These are phyloP conservation scores for Trichocladium antarcticum DNA, from an alignment of 495 filamentous ascomycete species.

Conservation along the genomic window DNA sequence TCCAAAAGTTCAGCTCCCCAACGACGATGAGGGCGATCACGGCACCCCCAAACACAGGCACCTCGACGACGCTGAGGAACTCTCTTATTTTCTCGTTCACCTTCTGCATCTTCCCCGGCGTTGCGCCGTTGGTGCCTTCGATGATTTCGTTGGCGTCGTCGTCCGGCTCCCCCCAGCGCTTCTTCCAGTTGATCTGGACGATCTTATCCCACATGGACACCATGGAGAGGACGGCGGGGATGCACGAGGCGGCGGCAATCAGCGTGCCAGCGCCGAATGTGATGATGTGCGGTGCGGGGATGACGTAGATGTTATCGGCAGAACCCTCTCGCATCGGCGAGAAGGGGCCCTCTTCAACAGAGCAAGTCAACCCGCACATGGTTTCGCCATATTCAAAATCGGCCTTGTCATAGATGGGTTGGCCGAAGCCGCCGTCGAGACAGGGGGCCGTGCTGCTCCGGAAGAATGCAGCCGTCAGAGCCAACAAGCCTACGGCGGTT, in stretches of 20 bases:
- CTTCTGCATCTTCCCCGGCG: constrained; percentile 35
- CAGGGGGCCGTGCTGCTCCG: constrained; percentile 34
- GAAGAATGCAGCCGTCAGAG: constrained; percentile 50
- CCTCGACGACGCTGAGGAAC: constrained; percentile 39
- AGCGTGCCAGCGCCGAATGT: constrained; percentile 45
- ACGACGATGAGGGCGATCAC: constrained; percentile 44
- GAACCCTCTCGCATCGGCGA: constrained; percentile 41
- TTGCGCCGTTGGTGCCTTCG: constrained; percentile 45
- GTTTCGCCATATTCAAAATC: constrained; percentile 31
- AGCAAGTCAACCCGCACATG: constrained; percentile 36
- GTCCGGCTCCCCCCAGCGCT: constrained; percentile 26
- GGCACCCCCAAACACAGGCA: constrained; percentile 43
- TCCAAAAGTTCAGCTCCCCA: constrained; percentile 51
- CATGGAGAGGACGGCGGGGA: constrained; percentile 47
- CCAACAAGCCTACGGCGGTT: constrained; percentile 36
- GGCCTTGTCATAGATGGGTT: not conserved
- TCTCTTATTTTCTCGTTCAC: constrained; percentile 36
- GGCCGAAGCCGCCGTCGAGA: constrained; percentile 20
- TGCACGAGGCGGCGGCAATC: constrained; percentile 47
- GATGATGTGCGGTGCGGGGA: constrained; percentile 40
- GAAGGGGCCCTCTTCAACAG: constrained; percentile 28
- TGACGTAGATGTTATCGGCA: constrained; percentile 44
- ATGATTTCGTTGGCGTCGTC: constrained; percentile 31
- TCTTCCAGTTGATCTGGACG: constrained; percentile 44
- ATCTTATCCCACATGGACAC: constrained; percentile 51